phyloP scores from a whole-genome alignment of 2,329 filamentous ascomycete species.

The Fusarium camptoceras region DNA sequence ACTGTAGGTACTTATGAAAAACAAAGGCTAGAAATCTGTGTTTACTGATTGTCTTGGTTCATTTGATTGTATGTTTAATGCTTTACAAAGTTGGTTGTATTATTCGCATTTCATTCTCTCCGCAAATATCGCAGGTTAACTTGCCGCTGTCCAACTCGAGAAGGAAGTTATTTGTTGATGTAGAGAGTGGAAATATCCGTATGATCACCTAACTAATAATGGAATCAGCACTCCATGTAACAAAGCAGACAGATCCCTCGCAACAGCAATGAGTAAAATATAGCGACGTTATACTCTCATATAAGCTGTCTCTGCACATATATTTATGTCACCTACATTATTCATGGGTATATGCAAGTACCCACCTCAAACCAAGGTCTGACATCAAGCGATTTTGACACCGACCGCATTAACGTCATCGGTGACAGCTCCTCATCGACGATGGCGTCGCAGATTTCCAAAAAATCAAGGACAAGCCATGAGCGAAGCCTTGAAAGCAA shows the following conservation, averaged over 20 bases:
- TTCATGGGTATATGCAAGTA: constrained; percentile 1
- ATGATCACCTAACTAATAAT: not conserved
- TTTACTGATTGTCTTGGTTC: not conserved
- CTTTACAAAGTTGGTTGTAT: not conserved
- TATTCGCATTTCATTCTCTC: not conserved
- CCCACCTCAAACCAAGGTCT: constrained; percentile 32
- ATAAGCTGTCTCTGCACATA: not conserved
- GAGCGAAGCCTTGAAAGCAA: constrained; percentile 22
- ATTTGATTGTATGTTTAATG: not conserved
- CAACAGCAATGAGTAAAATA: not conserved
- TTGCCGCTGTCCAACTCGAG: no score
- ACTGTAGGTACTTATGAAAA: not conserved
- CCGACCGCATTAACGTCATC: constrained; percentile 34
- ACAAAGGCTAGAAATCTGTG: not conserved
- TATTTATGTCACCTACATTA: constrained; percentile 12
- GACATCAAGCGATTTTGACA: constrained; percentile 25
- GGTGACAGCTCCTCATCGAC: constrained; percentile 27
- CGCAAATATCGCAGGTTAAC: not conserved
- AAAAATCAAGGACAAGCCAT: constrained; percentile 38
- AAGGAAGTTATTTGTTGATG: no score
- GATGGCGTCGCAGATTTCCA: constrained; percentile 31
- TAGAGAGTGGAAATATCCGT: no score
- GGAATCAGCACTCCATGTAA: not conserved
- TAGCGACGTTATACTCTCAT: not conserved
- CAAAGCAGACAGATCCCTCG: not conserved